Base-by-base conservation (phyloP, 2,329 filamentous ascomycete genomes). In the Penicillium hesseltinei region DNA sequence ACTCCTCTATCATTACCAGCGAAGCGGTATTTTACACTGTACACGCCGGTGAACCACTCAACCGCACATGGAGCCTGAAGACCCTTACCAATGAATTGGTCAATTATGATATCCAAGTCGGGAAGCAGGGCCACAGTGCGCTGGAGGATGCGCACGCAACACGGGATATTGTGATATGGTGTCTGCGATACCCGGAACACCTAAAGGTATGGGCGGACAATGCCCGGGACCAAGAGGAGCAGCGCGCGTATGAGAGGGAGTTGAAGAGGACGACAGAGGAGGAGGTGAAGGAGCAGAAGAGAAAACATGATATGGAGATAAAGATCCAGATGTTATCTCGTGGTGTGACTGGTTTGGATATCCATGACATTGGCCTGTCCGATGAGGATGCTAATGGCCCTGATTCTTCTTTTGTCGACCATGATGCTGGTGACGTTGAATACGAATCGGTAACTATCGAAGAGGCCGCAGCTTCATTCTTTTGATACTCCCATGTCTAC, bases 121-220 rank as follows among this genome's bases (percentile, higher is more conserved):
- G 67, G 3, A 63, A 58, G 10, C 64, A 62, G 2, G 78, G 80
- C 1, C 81, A 83, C 49, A 75, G 80, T 65, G 76, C 76, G 46
- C 61, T 83, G 5, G 79, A 83, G 62, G 79, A 83, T 68, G 77
- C 80, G 0, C 73, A 80, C 35, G 81, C 81, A 0, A 72, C 77
- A 0, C 74, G 81, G 8, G 80, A 83, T 63, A 62, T 84, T 46
- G 72, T 77, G 5, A 65, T 84, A 2, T 81, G 74, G 72, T 78
- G 74, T 54, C 62, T 80, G n/a, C 70, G 69, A 55, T 71, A 80
- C n/a, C 68, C 67, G 3, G 66, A 72, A 2, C 59, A 58, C 13
- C 67, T 82, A 9, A 57, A 64, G 3, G 66, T 44, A 19, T 78
- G 76, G 74, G 78, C 64, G 1, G 49, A 49, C 19, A 39, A 49